phyloP scores from a whole-genome alignment of 768 basidiomycete species.

The Rickenella mellea region DNA sequence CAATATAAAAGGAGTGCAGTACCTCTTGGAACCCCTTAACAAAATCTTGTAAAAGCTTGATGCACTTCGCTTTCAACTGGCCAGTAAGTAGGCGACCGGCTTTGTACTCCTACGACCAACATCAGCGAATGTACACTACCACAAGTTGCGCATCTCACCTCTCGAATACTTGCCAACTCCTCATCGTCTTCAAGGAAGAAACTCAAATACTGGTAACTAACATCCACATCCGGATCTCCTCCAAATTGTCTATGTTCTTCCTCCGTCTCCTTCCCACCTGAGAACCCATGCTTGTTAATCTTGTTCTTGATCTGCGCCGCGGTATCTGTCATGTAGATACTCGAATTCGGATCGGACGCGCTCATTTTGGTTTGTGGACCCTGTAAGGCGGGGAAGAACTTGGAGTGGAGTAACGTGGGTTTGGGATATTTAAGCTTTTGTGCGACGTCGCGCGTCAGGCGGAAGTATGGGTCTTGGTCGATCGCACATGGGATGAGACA shows the following conservation, averaged over 20 bases:
- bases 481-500: constrained; percentile 97
- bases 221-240: constrained; percentile 91
- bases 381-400: constrained; percentile 97
- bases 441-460: constrained; percentile 92
- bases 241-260: constrained; percentile 86
- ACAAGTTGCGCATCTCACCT: constrained; percentile 35
- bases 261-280: constrained; percentile 90
- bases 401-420: constrained; percentile 84
- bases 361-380: constrained; percentile 99
- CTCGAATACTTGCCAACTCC: constrained; percentile 67
- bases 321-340: constrained; percentile 95
- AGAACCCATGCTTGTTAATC: constrained; percentile 92
- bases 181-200: constrained; percentile 96
- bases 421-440: constrained; percentile 93
- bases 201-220: constrained; percentile 86
- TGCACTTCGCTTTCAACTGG: constrained; percentile 85
- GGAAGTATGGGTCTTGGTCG: constrained; percentile 97
- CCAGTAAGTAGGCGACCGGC: constrained; percentile 81
- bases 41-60: constrained; percentile 71
- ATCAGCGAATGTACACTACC: neutral
- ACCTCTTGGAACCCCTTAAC: constrained; percentile 84
- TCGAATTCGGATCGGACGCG: constrained; percentile 85
- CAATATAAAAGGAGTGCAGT: constrained; percentile 4
- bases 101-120: constrained; percentile 69
- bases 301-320: constrained; percentile 94